Conservation (phyloP, 2,329 filamentous ascomycete species). For the Hymenotorrendiella dingleyae region DNA sequence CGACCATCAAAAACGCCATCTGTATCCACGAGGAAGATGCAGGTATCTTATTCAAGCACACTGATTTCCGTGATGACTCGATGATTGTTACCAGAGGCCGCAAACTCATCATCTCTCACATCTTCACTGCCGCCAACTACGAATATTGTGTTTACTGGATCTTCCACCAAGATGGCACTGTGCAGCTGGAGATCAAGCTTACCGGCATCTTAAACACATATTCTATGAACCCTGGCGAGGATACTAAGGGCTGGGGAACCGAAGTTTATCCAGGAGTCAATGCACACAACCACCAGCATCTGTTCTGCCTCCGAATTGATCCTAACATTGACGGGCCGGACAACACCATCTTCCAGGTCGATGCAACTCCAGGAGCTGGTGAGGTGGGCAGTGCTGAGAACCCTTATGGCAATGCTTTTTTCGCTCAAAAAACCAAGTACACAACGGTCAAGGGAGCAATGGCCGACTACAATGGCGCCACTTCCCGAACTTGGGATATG, state of each 20-base stretch:
- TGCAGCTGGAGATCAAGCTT: slow-evolving; percentile 86
- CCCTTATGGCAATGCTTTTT: slow-evolving; percentile 86
- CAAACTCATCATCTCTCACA: slow-evolving; percentile 81
- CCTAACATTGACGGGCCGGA: slow-evolving; percentile 78
- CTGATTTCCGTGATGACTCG: slow-evolving; percentile 86
- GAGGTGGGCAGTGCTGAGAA: slow-evolving; percentile 78
- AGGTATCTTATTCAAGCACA: slow-evolving; percentile 91
- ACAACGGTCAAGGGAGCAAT: slow-evolving; percentile 61
- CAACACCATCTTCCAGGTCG: slow-evolving; percentile 81
- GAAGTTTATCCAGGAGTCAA: slow-evolving; percentile 88
- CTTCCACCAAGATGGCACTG: slow-evolving; percentile 86
- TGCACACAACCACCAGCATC: slow-evolving; percentile 91
- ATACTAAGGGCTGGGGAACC: slow-evolving; percentile 81
- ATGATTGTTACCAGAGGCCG: slow-evolving; percentile 79
- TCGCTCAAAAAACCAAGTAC: slow-evolving; percentile 75
- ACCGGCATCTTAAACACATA: slow-evolving; percentile 94
- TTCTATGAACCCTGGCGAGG: slow-evolving; percentile 70
- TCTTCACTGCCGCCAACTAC: slow-evolving; percentile 95
- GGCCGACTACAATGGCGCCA: slow-evolving; percentile 76
- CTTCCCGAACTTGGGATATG: slow-evolving; percentile 85
- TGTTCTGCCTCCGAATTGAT: slow-evolving; percentile 87
- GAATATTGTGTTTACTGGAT: slow-evolving; percentile 88
- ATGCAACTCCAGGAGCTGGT: slow-evolving; percentile 64
- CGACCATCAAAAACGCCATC: slow-evolving; percentile 86
- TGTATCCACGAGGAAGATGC: slow-evolving; percentile 93